These are phyloP conservation scores for Leccinum barrowsii DNA, from an alignment of 768 basidiomycete species.

Conservation along the genomic window DNA sequence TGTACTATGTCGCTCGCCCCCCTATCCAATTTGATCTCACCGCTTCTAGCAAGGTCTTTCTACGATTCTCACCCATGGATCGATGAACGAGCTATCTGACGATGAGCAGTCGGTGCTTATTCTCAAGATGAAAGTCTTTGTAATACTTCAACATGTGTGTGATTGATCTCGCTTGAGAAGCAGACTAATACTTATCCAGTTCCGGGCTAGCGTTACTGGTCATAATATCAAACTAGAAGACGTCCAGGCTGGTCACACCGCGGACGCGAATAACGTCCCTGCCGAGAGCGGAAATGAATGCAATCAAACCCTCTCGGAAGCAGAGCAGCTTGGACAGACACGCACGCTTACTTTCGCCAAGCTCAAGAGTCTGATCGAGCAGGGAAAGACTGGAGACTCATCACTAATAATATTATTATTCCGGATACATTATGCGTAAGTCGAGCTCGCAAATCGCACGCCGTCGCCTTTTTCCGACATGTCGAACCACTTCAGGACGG, in stretches of 20 bases:
- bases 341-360: conserved; percentile 61
- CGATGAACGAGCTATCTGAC: conserved; percentile 33
- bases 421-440: conserved; percentile 64
- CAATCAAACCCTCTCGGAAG: background rate
- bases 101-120: conserved; percentile 47
- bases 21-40: background rate
- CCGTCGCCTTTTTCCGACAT: background rate
- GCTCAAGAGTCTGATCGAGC: conserved; percentile 65
- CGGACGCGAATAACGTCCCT: conserved; percentile 11
- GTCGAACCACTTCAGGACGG: conserved; percentile 40
- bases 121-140: conserved; percentile 54
- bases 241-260: conserved; percentile 10
- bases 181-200: conserved; percentile 20
- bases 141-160: conserved; percentile 62
- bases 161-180: conserved; percentile 24
- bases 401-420: conserved; percentile 76
- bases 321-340: conserved; percentile 29
- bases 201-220: conserved; percentile 28
- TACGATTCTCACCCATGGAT: conserved; percentile 46
- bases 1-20: conserved; percentile 24
- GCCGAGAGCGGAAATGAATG: conserved; percentile 22
- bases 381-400: conserved; percentile 62
- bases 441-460: conserved; percentile 3
- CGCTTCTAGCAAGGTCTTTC: conserved; percentile 59
- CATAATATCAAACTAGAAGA: conserved; percentile 30